Evolutionary conservation across 768 basidiomycete genomes (phyloP).

Genomic region (Termitomyces bulborhizus): DNA sequence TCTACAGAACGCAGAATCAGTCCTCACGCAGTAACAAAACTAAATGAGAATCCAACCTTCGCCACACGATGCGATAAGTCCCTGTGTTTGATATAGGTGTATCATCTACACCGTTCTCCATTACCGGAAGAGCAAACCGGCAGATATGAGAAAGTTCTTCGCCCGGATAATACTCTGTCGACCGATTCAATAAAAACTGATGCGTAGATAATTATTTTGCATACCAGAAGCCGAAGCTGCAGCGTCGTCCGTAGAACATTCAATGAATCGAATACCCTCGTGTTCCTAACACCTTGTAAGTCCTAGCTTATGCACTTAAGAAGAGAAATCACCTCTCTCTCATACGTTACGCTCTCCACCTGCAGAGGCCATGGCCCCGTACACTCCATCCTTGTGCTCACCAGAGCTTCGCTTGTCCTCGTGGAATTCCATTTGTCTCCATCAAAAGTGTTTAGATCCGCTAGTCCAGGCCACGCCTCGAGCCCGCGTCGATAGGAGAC

Average conservation of each 20-base stretch:
- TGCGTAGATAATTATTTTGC: constrained; percentile 4
- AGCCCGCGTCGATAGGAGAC: constrained; percentile 47
- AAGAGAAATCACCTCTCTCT: constrained; percentile 33
- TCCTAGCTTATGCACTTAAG: not conserved
- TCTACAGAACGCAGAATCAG: constrained; percentile 23
- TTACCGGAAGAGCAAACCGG: constrained; percentile 39
- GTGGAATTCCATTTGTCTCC: constrained; percentile 45
- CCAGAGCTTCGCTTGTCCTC: constrained; percentile 49
- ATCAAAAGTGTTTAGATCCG: constrained; percentile 51
- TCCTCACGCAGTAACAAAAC: constrained; percentile 1
- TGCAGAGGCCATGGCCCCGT: constrained; percentile 50
- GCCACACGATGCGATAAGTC: constrained; percentile 57
- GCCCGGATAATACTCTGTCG: constrained; percentile 53
- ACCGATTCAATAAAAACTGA: not conserved
- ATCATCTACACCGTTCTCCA: constrained; percentile 30
- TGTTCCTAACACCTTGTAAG: constrained; percentile 30
- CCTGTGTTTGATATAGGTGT: constrained; percentile 46
- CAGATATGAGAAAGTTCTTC: constrained; percentile 60
- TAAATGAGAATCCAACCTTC: constrained; percentile 38
- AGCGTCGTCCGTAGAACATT: constrained; percentile 46
- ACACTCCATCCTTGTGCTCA: constrained; percentile 47
- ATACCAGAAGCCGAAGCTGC: constrained; percentile 43
- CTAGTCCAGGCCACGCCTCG: constrained; percentile 36
- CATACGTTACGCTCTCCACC: constrained; percentile 42
- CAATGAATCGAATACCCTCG: constrained; percentile 38